Evolutionary conservation across 176 grass and related monocot genomes (phyloP).

Genomic region (Tillandsia fasciculata): DNA sequence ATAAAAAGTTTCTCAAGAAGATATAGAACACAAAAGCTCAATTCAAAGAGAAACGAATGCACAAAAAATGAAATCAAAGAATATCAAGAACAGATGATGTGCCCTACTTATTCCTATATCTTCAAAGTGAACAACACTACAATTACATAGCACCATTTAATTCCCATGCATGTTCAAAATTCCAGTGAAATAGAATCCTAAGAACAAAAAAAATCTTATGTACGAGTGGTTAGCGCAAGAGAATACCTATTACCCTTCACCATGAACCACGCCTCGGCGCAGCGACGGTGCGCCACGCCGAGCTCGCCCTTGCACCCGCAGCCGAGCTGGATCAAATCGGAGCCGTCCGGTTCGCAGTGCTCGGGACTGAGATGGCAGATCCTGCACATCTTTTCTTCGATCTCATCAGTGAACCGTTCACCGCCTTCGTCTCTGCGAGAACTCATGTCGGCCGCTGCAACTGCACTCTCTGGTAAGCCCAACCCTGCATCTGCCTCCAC

Average conservation of each 20-base stretch:
- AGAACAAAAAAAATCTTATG: not conserved
- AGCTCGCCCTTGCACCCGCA: conserved; percentile 18
- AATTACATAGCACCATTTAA: not conserved
- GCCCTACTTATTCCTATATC: no score
- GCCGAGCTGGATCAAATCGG: conserved; percentile 8
- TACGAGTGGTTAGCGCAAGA: not conserved
- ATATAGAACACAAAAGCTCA: no score
- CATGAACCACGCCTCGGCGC: conserved; percentile 13
- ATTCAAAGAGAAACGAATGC: no score
- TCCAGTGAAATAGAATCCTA: not conserved
- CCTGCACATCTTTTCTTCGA: conserved; percentile 7
- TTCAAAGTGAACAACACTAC: no score
- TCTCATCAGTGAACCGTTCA: not conserved
- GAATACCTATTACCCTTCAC: conserved; percentile 14
- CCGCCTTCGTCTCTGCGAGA: not conserved
- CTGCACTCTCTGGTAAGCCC: not conserved
- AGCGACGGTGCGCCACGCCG: conserved; percentile 2
- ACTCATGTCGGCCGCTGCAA: not conserved
- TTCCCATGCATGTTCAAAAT: not conserved
- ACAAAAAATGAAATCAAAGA: no score
- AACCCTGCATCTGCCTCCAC: not conserved
- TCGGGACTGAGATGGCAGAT: conserved; percentile 10
- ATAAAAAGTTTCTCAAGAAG: no score
- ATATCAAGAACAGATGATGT: no score
- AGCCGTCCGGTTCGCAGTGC: not conserved